Base-by-base conservation (phyloP, 768 basidiomycete genomes). In the Tephrocybe sp. region DNA sequence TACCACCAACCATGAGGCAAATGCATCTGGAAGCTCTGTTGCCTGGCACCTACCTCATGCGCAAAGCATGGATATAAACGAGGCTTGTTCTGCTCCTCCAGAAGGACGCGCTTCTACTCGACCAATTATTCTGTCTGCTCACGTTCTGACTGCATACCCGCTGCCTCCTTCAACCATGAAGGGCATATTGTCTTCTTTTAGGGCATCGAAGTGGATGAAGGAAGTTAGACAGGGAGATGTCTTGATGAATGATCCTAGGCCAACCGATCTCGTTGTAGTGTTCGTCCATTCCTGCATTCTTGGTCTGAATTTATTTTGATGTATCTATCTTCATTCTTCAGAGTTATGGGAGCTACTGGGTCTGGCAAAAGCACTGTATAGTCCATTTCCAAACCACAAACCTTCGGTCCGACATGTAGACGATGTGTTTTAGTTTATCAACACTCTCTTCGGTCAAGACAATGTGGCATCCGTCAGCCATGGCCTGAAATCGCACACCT, bases 341-440 rank as follows among this genome's bases (percentile, higher is more conserved):
- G 49, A 26, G 44, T 51, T 23, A 43, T 57, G 33, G 56, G 56
- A 13, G 39, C 46, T 0, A 53, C 48, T 8, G 56, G 52, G 7
- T 43, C 52, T 16, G 56, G 56, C 10, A 57, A 57, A 35, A 57
- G 56, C 40, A 53, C 52, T 23, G 56, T 57, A 26, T 16, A 36
- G 13, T 14, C 14, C 8, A n/a, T 26, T 16, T 39, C 20, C n/a
- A 45, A 33, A 33, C 1, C 14, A n/a, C 32, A 13, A 36, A 9
- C 6, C 9, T 38, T 23, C 16, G 17, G 35, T 5, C 17, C n/a
- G n/a, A n/a, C n/a, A 17, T 1, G 16, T 20, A 22, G 2, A 41
- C 19, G 5, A 5, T 22, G 16, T 23, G 19, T 46, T 33, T 12
- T 10, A 52, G 20, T 42, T 38, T 30, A 11, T 52, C 12, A 40